Evolutionary conservation across 306 rosid genomes (phyloP).

Genomic region (Citrullus amarus): DNA sequence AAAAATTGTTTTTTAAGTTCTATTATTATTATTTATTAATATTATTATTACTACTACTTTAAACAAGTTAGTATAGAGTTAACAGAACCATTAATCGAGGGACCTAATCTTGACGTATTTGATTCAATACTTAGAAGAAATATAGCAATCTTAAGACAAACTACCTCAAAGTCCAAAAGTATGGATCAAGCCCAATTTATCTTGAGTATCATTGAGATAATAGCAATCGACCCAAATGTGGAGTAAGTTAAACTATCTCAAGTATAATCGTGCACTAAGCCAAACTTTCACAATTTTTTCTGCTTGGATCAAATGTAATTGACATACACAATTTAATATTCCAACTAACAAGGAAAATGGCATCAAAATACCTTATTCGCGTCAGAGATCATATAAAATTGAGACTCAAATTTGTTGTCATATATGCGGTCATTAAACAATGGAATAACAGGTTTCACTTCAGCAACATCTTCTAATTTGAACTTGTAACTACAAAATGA

Average conservation of each 20-base stretch:
- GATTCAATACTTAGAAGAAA: too few species aligned
- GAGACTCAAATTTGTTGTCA: constrained; percentile 89
- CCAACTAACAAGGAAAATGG: constrained; percentile 12
- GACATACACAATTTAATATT: neutral
- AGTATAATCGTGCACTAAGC: neutral
- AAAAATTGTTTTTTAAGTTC: too few species aligned
- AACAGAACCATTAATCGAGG: too few species aligned
- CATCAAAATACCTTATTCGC: constrained; percentile 54
- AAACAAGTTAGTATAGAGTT: too few species aligned
- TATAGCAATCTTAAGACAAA: too few species aligned
- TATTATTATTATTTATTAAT: too few species aligned
- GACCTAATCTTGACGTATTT: too few species aligned
- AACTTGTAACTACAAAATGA: constrained; percentile 69
- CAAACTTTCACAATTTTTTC: neutral
- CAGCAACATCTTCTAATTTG: constrained; percentile 85
- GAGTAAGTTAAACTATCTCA: neutral
- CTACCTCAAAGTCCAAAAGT: too few species aligned
- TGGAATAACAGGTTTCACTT: constrained; percentile 72
- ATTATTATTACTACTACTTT: too few species aligned
- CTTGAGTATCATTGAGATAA: too few species aligned
- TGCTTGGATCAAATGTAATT: neutral
- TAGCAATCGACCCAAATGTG: neutral
- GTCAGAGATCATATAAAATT: constrained; percentile 84
- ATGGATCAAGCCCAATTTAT: too few species aligned
- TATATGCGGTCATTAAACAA: constrained; percentile 74